Evolutionary conservation across 75 land plant species (phyloP), one percentile per base, ranked within the genome.

Genomic region (Larix kaempferi): DNA sequence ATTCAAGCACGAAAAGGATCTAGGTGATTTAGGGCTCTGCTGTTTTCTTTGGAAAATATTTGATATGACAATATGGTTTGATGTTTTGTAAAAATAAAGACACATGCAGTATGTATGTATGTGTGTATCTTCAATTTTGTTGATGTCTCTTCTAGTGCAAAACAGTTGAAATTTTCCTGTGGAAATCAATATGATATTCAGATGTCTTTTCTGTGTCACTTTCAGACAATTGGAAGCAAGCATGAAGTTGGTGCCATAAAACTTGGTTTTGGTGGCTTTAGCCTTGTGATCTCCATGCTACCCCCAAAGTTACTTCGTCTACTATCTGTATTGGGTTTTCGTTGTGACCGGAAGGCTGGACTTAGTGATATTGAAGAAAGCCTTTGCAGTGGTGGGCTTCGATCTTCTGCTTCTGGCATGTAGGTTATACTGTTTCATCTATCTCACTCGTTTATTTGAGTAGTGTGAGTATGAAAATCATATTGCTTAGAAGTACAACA

Each of bases 221-320:
- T 59, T 76, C 79, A 84, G 86, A 78, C 76, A 14, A 77, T 63
- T 76, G 80, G 83, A 23, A 84, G 83, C 57, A 69, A 84, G 75
- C 86, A 84, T 74, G 78, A 84, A 62, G 58, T 80, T 27, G 78
- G 86, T 59, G 86, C 86, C 11, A 83, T 84, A 62, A 80, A 80
- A 52, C 76, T 84, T n/a, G 86, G 86, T 13, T 84, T 84, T 66
- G 86, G 86, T 62, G 86, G 86, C 27, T 84, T 84, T 77, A 84
- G 86, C 75, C 71, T 84, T 65, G 86, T 83, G 1, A 84, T 84
- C 71, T 84, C 86, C 26, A 76, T 84, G 83, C 59, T 84, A 33
- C 86, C 86, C 17, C 82, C 82, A 59, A 80, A 74, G 35, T 62
- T 84, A 62, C 73, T 84, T 15, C 78, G 86, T 12, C 73, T 84